Percentiles rank a stretch among this genome's conserved stretches.
These are phyloP conservation scores for Lizonia empirigonia DNA, from an alignment of 2,329 filamentous ascomycete genomes.

Conservation along the genomic window DNA sequence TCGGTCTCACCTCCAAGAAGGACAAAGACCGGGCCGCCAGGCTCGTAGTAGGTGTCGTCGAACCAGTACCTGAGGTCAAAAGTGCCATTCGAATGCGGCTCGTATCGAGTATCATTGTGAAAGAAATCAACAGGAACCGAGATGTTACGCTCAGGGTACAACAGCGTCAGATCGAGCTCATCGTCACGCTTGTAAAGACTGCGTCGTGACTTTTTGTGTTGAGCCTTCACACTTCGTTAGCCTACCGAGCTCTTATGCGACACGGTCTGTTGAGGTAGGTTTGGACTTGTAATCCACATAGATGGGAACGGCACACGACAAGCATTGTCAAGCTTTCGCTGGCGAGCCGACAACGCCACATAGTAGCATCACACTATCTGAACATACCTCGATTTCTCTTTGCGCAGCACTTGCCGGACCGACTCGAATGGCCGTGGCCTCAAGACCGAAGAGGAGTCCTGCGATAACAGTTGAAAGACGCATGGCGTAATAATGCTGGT, in stretches of 20 bases:
- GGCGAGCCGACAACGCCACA: slow-evolving; percentile 3
- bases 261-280: too few species aligned
- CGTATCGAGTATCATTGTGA: slow-evolving; percentile 77
- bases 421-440: slow-evolving; percentile 30
- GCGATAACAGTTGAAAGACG: slow-evolving; percentile 31
- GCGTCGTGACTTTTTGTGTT: slow-evolving; percentile 23
- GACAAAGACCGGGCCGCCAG: slow-evolving; percentile 81
- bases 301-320: not conserved
- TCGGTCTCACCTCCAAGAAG: slow-evolving; percentile 74
- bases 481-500: slow-evolving; percentile 25
- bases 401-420: slow-evolving; percentile 26
- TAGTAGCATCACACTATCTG: not conserved
- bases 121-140: slow-evolving; percentile 77
- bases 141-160: slow-evolving; percentile 59
- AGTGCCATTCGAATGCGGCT: slow-evolving; percentile 71
- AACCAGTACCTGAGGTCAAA: slow-evolving; percentile 85
- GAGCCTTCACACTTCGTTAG: slow-evolving; percentile 19
- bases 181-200: slow-evolving; percentile 35
- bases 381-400: slow-evolving; percentile 32
- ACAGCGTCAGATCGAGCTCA: slow-evolving; percentile 40
- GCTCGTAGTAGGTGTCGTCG: slow-evolving; percentile 74
- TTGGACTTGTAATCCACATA: too few species aligned
- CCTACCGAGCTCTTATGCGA: too few species aligned
- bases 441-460: slow-evolving; percentile 32
- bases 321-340: slow-evolving; percentile 7